Conservation (phyloP, 352 stramenopile genomes). For the Phytophthora uliginosa region DNA sequence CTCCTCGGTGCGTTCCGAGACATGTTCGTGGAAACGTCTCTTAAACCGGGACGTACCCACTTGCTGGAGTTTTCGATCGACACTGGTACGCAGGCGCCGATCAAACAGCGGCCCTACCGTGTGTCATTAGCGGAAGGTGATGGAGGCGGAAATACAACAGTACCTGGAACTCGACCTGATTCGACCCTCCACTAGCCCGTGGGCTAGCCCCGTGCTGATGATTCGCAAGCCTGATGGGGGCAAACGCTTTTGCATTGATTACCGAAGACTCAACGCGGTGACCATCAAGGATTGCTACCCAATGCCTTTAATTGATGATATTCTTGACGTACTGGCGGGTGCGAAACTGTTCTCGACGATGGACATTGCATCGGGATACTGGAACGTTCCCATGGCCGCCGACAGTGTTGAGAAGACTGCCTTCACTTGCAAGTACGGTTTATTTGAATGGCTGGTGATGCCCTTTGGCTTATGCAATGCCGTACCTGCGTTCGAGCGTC, state of each 20-base stretch:
- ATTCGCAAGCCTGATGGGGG: background rate
- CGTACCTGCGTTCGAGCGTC: background rate
- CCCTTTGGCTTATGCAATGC: conserved; percentile 6
- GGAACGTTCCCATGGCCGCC: background rate
- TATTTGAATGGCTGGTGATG: conserved; percentile 1
- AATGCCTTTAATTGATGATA: conserved; percentile 20
- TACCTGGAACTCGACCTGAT: no score
- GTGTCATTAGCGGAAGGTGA: no score
- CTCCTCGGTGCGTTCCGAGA: background rate
- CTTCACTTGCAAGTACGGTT: conserved; percentile 3
- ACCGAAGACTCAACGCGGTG: conserved; percentile 10
- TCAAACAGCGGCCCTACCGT: no score
- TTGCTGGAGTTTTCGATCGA: no score
- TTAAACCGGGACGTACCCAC: no score
- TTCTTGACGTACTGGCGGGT: conserved; percentile 5
- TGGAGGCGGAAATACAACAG: no score
- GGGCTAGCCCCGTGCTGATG: no score
- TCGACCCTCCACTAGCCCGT: no score
- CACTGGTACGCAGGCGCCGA: no score
- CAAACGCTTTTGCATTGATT: conserved; percentile 25
- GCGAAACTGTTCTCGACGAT: conserved; percentile 9
- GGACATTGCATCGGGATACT: background rate
- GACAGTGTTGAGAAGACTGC: conserved; percentile 3
- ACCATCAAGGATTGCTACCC: conserved; percentile 17
- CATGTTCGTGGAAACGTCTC: background rate